phyloP scores from a whole-genome alignment of 768 basidiomycete genomes.

The Lentinula sp. region DNA sequence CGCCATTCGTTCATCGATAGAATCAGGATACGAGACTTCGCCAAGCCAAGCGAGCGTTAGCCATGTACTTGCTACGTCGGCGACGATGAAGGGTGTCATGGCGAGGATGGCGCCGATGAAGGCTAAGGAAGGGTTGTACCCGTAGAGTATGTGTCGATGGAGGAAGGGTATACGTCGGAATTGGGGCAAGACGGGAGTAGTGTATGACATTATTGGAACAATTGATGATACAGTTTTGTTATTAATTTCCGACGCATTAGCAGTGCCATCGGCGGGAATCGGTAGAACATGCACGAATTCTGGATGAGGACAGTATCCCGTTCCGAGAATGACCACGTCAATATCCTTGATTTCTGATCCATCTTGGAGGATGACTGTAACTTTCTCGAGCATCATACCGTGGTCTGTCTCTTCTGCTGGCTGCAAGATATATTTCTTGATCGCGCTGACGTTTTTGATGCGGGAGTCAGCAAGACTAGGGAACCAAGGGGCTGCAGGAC shows the following conservation, averaged over 20 bases:
- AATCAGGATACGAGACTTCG: constrained; percentile 26
- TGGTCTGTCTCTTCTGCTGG: background rate
- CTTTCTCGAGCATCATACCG: constrained; percentile 12
- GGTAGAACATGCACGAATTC: constrained; percentile 20
- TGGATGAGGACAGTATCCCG: constrained; percentile 38
- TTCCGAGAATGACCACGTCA: constrained; percentile 38
- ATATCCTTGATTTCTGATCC: constrained; percentile 31
- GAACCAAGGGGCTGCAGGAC: constrained; percentile 29
- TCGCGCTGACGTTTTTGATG: constrained; percentile 38
- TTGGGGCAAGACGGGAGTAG: background rate
- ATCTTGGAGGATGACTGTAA: constrained; percentile 30
- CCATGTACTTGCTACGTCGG: constrained; percentile 46
- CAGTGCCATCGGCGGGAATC: background rate
- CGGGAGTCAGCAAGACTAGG: constrained; percentile 33
- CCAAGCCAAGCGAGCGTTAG: constrained; percentile 36
- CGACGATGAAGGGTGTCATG: constrained; percentile 42
- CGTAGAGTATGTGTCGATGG: constrained; percentile 40
- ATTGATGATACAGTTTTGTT: background rate
- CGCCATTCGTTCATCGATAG: constrained; percentile 23
- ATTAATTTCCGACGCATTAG: background rate
- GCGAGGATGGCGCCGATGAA: constrained; percentile 37
- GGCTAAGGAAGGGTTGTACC: constrained; percentile 38
- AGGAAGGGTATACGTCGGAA: constrained; percentile 33
- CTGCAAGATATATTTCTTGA: constrained; percentile 24
- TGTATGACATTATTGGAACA: background rate